These are phyloP conservation scores for Colletotrichum cordylinicola DNA, from an alignment of 2,329 filamentous ascomycete species.

Conservation along the genomic window DNA sequence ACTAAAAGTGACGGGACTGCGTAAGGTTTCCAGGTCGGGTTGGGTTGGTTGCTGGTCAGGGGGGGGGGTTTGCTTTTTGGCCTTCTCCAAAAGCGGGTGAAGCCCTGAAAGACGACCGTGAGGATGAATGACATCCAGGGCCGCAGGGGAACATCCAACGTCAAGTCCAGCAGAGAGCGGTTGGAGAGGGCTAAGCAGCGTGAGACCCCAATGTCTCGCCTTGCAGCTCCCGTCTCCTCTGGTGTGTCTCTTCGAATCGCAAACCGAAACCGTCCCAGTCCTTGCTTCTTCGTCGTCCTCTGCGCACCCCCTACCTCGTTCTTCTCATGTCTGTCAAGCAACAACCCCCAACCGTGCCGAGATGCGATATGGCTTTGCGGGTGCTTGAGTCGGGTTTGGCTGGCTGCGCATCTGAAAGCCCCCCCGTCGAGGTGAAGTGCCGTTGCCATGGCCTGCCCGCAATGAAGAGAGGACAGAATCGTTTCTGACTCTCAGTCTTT, in stretches of 20 bases:
- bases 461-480: background rate
- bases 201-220: conserved; percentile 17
- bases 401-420: background rate
- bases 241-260: background rate
- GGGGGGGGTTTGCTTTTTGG: conserved; percentile 2
- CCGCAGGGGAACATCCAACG: background rate
- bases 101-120: conserved; percentile 5
- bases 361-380: background rate
- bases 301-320: background rate
- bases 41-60: conserved; percentile 9
- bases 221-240: conserved; percentile 7
- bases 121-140: background rate
- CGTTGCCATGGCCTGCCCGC: background rate
- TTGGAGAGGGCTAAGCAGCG: background rate
- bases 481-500: background rate
- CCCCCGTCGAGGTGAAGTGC: background rate
- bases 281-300: conserved; percentile 1
- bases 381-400: conserved; percentile 1
- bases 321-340: background rate
- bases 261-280: conserved; percentile 5
- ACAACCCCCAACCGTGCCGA: background rate
- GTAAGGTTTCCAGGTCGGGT: background rate
- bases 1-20: background rate
- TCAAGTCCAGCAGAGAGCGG: background rate
- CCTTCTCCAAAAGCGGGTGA: conserved; percentile 19